Conservation (phyloP, 345 rosid genomes). For the Linum usitatissimum region DNA sequence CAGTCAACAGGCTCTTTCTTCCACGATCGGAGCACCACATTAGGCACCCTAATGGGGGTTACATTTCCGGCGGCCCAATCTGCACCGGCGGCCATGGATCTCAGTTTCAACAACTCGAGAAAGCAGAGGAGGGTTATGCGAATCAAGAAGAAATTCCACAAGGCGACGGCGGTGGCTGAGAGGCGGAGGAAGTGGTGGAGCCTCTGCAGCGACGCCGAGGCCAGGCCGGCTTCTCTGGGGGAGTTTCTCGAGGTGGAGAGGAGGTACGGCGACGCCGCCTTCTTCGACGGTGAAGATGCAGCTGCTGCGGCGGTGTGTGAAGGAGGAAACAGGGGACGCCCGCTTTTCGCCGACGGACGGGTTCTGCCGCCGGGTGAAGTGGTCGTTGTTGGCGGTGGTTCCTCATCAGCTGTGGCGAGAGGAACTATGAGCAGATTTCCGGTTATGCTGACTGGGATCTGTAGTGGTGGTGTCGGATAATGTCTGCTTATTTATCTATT, state of each 20-base stretch:
- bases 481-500: neutral
- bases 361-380: constrained; percentile 60
- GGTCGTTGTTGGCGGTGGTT: constrained; percentile 16
- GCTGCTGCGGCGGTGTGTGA: constrained; percentile 53
- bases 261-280: constrained; percentile 59
- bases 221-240: constrained; percentile 65
- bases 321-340: constrained; percentile 37
- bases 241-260: constrained; percentile 88
- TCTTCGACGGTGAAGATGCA: constrained; percentile 19
- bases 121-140: constrained; percentile 3
- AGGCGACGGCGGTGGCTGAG: constrained; percentile 38
- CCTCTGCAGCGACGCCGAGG: constrained; percentile 55
- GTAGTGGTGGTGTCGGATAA: constrained; percentile 45
- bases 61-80: constrained; percentile 42
- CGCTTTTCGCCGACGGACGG: constrained; percentile 68
- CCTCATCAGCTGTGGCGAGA: constrained; percentile 22
- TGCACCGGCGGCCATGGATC: constrained; percentile 16
- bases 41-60: constrained; percentile 89
- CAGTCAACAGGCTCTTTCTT: constrained; percentile 94
- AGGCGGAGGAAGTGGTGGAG: constrained; percentile 51
- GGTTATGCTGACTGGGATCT: constrained; percentile 62
- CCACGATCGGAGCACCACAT: constrained; percentile 87
- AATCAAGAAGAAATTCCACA: constrained; percentile 15
- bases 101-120: constrained; percentile 2
- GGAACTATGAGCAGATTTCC: constrained; percentile 55